Evolutionary conservation across 495 filamentous ascomycete species (phyloP).

Genomic region (Penicillium taxi): DNA sequence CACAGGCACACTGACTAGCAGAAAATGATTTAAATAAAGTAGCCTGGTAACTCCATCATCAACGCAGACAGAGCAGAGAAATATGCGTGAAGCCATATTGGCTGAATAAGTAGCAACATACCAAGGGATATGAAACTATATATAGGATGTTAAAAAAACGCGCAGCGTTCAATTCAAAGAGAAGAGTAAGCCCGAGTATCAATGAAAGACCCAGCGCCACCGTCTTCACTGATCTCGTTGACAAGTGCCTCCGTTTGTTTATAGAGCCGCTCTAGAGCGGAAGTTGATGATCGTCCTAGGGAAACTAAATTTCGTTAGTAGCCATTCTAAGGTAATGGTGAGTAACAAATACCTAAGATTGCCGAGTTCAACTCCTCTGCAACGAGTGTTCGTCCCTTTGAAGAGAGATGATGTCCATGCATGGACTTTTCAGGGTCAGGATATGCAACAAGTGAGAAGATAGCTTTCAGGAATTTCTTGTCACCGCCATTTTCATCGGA

Average conservation of each 20-base stretch:
- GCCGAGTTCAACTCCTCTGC: conserved; percentile 93
- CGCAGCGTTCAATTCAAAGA: conserved; percentile 24
- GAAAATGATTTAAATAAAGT: no score
- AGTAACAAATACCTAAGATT: conserved; percentile 60
- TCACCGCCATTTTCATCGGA: conserved; percentile 60
- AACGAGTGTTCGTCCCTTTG: conserved; percentile 64
- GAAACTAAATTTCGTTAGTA: conserved; percentile 49
- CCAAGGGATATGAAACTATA: no score
- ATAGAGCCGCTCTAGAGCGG: conserved; percentile 78
- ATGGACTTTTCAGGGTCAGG: conserved; percentile 65
- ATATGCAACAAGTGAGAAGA: conserved; percentile 86
- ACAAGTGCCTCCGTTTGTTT: conserved; percentile 83
- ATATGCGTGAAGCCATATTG: no score
- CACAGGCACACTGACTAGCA: no score
- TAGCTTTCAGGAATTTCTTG: conserved; percentile 68
- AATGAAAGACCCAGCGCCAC: conserved; percentile 80
- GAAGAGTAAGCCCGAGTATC: conserved; percentile 65
- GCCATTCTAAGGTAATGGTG: conserved; percentile 7
- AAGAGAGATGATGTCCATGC: conserved; percentile 72
- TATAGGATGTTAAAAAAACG: no score
- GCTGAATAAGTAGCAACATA: neutral
- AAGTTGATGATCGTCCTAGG: conserved; percentile 79
- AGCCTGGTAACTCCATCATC: no score
- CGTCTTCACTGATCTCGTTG: conserved; percentile 71
- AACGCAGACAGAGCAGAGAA: neutral